These are phyloP conservation scores for Cerrena zonata DNA, from an alignment of 1,284 basidiomycete species.

Conservation along the genomic window DNA sequence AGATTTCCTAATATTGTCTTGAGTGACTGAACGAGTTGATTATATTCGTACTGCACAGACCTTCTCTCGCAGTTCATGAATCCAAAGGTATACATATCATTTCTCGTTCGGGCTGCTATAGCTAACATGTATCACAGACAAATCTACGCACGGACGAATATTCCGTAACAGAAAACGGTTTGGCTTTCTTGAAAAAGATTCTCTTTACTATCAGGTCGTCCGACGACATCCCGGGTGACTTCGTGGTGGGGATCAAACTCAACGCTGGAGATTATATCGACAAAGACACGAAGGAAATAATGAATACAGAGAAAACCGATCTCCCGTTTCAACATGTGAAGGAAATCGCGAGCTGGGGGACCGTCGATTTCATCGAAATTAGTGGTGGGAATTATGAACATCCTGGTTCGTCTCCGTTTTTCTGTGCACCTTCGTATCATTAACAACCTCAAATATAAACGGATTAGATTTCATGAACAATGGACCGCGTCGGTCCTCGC, in stretches of 20 bases:
- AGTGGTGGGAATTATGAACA: slow-evolving; percentile 84
- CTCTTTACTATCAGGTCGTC: slow-evolving; percentile 51
- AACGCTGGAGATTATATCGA: slow-evolving; percentile 81
- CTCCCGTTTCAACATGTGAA: slow-evolving; percentile 59
- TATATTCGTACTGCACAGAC: slow-evolving; percentile 49
- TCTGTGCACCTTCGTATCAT: neutral
- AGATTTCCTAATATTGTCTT: too few relatives aligned
- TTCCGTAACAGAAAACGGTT: slow-evolving; percentile 40
- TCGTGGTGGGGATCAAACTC: slow-evolving; percentile 81
- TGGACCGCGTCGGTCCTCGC: slow-evolving; percentile 25
- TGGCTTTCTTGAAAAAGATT: slow-evolving; percentile 65
- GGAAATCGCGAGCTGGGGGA: slow-evolving; percentile 57
- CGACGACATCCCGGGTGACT: slow-evolving; percentile 46
- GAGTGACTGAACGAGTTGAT: too few relatives aligned
- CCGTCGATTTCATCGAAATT: slow-evolving; percentile 80
- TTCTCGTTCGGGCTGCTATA: neutral
- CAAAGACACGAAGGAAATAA: neutral
- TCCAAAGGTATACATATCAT: slow-evolving; percentile 48
- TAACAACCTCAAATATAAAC: neutral
- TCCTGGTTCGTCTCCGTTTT: slow-evolving; percentile 45
- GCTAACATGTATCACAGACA: slow-evolving; percentile 37
- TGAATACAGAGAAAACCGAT: slow-evolving; percentile 32
- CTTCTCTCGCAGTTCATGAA: slow-evolving; percentile 83
- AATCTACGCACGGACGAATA: slow-evolving; percentile 68
- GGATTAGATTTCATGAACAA: slow-evolving; percentile 25